Evolutionary conservation across 495 filamentous ascomycete species (phyloP), one percentile per base, ranked within the genome.

Genomic region (Penicillium samsonianum): DNA sequence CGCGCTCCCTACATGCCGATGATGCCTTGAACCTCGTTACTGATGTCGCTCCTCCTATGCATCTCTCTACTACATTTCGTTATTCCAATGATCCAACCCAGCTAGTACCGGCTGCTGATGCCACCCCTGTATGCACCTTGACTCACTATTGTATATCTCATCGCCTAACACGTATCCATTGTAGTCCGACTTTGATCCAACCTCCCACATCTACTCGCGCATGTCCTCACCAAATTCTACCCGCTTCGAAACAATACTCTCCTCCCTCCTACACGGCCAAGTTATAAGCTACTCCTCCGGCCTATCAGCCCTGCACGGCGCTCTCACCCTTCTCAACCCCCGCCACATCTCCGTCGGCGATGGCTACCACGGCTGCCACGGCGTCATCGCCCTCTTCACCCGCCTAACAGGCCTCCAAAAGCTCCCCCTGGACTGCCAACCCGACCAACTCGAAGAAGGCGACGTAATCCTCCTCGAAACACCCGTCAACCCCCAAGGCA

Each of bases 361-460:
- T 45, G 91, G 90, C 33, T 98, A 98, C 73, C 94, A 98, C 76
- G 94, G 94, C 63, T 93, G 89, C 73, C 91, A 96, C 73, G 91
- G 88, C 53, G 87, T 96, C 19, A 81, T 96, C 53, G 68, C 69
- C 7, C 69, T 98, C 46, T 79, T 93, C 54, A 64, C 77, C 56
- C 87, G 87, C 58, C 80, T 96, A 17, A 89, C 83, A 20, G 87
- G 87, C 0, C 80, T 92, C 19, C 67, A 84, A 57, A 80, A 86
- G 45, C 76, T 96, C 11, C 72, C 78, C 2, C 79, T 94, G 11
- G 79, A 88, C 64, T 86, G 84, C 43, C 54, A 77, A 0, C 70
- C 79, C 3, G 73, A 79, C 31, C 72, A 80, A 17, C 78, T 92
- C 9, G 73, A 80, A 14, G 67, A 78, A 1, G 94, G 93, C 16